Conservation (phyloP, 257 asterid species). For the Solanum lignicaule region DNA sequence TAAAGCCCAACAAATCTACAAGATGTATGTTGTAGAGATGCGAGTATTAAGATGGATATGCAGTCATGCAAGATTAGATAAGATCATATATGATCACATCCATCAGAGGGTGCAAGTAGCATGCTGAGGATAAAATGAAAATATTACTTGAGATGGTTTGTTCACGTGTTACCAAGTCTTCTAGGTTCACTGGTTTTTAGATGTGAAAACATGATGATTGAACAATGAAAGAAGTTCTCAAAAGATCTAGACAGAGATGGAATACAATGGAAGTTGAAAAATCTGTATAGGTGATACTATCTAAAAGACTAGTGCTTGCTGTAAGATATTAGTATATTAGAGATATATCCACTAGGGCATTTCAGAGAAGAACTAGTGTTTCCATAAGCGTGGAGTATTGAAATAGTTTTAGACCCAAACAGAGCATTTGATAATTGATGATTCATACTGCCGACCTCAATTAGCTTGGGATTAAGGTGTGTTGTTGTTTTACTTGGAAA, state of each 20-base stretch:
- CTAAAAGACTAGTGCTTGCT: neutral
- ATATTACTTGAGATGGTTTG: neutral
- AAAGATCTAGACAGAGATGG: neutral
- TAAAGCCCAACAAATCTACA: neutral
- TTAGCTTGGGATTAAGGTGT: neutral
- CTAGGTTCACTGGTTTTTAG: neutral
- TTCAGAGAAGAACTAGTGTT: neutral
- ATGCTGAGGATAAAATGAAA: neutral
- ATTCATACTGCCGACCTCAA: neutral
- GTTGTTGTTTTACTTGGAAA: neutral
- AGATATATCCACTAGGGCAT: neutral
- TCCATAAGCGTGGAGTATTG: neutral
- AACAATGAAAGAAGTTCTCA: neutral
- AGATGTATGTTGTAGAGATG: neutral
- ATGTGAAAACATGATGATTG: neutral
- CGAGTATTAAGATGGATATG: neutral
- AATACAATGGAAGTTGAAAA: neutral
- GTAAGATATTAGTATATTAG: neutral
- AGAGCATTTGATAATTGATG: neutral
- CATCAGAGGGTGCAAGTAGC: neutral
- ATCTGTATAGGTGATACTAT: neutral
- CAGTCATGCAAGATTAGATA: neutral
- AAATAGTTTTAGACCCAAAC: neutral
- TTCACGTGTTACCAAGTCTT: neutral
- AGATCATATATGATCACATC: neutral